phyloP scores from a whole-genome alignment of 345 rosid species.

The Syzygium oleosum region DNA sequence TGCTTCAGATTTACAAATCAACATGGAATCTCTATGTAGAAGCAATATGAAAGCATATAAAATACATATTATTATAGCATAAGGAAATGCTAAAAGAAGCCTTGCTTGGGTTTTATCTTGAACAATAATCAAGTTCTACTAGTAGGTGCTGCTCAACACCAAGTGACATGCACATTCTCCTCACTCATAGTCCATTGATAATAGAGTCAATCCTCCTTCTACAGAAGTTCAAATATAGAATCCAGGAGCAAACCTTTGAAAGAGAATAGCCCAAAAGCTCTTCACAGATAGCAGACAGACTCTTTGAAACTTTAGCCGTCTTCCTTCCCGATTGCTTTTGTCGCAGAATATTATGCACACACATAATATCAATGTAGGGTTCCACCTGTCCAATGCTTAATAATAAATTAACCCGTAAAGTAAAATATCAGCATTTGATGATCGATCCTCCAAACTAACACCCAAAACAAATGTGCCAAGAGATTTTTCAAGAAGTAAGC shows the following conservation, averaged over 20 bases:
- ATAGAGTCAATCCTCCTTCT: not conserved
- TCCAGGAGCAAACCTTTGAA: conserved; percentile 53
- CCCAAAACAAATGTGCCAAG: not conserved
- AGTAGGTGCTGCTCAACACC: not conserved
- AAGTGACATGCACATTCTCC: not conserved
- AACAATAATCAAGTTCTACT: not conserved
- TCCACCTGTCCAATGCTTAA: conserved; percentile 49
- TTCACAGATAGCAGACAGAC: conserved; percentile 64
- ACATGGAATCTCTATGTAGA: not conserved
- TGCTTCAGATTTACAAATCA: not conserved
- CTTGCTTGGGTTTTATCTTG: not conserved
- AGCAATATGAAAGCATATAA: not conserved
- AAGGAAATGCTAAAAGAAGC: not conserved
- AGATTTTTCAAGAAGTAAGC: not conserved
- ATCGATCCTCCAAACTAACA: not conserved
- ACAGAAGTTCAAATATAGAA: not conserved
- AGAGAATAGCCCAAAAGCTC: conserved; percentile 59
- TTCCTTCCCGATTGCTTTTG: conserved; percentile 55
- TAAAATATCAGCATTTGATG: not conserved
- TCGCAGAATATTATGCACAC: conserved; percentile 43
- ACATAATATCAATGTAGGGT: conserved; percentile 70
- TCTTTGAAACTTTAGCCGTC: conserved; percentile 52
- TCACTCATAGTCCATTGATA: not conserved
- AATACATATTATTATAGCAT: not conserved
- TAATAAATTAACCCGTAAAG: not conserved